Conservation (phyloP, 768 basidiomycete genomes). For the Tulasnella sp. region DNA sequence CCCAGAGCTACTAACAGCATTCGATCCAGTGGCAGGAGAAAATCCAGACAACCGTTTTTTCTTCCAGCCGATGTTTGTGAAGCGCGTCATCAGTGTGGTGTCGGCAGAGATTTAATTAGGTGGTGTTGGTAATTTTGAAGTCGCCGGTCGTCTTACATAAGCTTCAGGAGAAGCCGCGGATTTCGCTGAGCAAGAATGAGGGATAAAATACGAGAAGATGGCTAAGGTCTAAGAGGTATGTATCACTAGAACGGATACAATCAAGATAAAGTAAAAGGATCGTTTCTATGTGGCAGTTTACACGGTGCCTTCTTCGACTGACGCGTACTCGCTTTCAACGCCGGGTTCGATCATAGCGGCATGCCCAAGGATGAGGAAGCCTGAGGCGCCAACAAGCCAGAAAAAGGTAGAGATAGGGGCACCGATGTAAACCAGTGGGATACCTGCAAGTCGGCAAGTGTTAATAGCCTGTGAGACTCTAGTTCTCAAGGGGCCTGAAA, state of each 20-base stretch:
- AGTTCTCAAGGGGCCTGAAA: background rate
- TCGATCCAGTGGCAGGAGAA: slow-evolving; percentile 1
- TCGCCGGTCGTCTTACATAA: slow-evolving; percentile 6
- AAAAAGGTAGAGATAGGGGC: slow-evolving; percentile 65
- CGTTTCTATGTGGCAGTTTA: background rate
- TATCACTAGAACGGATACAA: background rate
- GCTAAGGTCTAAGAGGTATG: background rate
- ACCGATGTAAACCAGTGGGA: background rate
- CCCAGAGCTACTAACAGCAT: slow-evolving; percentile 26
- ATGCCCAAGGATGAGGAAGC: slow-evolving; percentile 78
- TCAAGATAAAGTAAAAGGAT: background rate
- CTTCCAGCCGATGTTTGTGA: background rate
- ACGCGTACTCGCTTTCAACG: slow-evolving; percentile 86
- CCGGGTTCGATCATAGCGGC: slow-evolving; percentile 90
- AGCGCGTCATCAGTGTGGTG: background rate
- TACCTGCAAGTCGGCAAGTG: background rate
- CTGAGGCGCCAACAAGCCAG: slow-evolving; percentile 89
- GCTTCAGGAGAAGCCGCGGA: background rate
- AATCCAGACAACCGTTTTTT: background rate
- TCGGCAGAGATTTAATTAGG: background rate
- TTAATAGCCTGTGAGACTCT: background rate
- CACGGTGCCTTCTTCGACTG: slow-evolving; percentile 65
- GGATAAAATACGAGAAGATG: background rate
- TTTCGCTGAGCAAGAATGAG: background rate
- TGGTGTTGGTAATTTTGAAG: background rate